These are phyloP conservation scores for Odontarrhena argentea DNA, from an alignment of 345 rosid genomes.

Conservation along the genomic window DNA sequence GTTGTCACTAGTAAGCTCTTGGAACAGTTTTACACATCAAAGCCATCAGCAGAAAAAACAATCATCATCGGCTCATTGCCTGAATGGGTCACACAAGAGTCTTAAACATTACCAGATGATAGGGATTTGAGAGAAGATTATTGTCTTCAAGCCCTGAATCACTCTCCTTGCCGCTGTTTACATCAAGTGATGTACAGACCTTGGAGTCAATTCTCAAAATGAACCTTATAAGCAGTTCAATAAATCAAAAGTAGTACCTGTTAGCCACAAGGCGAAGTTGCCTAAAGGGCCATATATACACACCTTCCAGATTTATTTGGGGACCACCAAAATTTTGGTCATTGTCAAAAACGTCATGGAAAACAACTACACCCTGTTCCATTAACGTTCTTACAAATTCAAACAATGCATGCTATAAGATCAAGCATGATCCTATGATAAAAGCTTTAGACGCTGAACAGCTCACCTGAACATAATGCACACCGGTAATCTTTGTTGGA, in stretches of 20 bases:
- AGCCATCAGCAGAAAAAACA: constrained; percentile 3
- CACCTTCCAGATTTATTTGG: constrained; percentile 93
- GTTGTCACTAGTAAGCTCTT: constrained; percentile 28
- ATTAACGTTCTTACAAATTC: constrained; percentile 29
- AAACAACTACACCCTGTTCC: constrained; percentile 87
- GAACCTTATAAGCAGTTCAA: background rate
- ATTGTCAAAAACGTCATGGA: constrained; percentile 91
- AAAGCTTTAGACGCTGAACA: constrained; percentile 19
- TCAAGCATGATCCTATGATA: constrained; percentile 1
- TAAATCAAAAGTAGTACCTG: constrained; percentile 54
- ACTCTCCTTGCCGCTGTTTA: constrained; percentile 80
- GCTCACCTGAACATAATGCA: constrained; percentile 93
- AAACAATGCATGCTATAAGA: constrained; percentile 24
- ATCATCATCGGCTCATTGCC: constrained; percentile 7
- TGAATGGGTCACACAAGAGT: constrained; percentile 1
- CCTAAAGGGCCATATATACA: constrained; percentile 98
- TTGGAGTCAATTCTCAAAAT: constrained; percentile 9
- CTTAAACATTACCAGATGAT: constrained; percentile 76
- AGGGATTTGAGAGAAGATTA: constrained; percentile 87
- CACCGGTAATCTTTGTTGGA: constrained; percentile 87
- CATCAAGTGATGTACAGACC: constrained; percentile 26
- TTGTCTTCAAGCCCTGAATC: constrained; percentile 79
- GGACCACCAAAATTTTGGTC: constrained; percentile 85
- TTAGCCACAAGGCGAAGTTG: constrained; percentile 93
- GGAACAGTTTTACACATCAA: constrained; percentile 20